phyloP scores from a whole-genome alignment of 2,329 filamentous ascomycete species.

The Drechmeria coniospora region DNA sequence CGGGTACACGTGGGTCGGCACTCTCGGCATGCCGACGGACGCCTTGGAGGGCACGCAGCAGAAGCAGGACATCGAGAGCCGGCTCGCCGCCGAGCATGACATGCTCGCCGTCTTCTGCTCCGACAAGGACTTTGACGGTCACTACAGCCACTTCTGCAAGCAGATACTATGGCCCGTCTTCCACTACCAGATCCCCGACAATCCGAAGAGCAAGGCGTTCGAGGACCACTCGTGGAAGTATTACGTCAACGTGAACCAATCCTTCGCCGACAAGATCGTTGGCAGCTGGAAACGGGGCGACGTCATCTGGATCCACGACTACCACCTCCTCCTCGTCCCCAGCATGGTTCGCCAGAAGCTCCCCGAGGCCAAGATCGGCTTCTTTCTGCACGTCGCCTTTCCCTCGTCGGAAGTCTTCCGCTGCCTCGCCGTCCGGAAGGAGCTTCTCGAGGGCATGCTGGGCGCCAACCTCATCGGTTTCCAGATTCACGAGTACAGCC shows the following conservation, averaged over 20 bases:
- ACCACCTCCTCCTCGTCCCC: conserved; percentile 80
- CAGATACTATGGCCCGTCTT: conserved; percentile 96
- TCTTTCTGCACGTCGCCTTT: conserved; percentile 91
- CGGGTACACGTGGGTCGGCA: conserved; percentile 82
- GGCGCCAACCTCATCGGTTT: conserved; percentile 88
- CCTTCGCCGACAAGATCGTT: conserved; percentile 80
- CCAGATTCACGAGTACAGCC: conserved; percentile 82
- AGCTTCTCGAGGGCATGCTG: conserved; percentile 82
- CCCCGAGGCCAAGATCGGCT: conserved; percentile 86
- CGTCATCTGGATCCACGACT: conserved; percentile 90
- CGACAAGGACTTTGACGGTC: conserved; percentile 86
- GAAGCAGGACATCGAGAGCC: conserved; percentile 71
- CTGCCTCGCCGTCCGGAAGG: conserved; percentile 71
- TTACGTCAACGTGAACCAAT: conserved; percentile 84
- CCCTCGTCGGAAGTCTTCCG: conserved; percentile 93
- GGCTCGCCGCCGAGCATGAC: conserved; percentile 64
- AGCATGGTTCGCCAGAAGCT: conserved; percentile 79
- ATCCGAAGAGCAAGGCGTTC: conserved; percentile 95
- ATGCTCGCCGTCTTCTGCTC: conserved; percentile 73
- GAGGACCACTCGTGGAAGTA: conserved; percentile 94
- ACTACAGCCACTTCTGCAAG: conserved; percentile 95
- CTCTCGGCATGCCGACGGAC: conserved; percentile 87
- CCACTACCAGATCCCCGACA: conserved; percentile 95
- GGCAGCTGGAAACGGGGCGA: conserved; percentile 90
- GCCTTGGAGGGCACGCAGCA: conserved; percentile 57